phyloP scores from a whole-genome alignment of 208 protist species.

The Entamoeba moshkovskii region DNA sequence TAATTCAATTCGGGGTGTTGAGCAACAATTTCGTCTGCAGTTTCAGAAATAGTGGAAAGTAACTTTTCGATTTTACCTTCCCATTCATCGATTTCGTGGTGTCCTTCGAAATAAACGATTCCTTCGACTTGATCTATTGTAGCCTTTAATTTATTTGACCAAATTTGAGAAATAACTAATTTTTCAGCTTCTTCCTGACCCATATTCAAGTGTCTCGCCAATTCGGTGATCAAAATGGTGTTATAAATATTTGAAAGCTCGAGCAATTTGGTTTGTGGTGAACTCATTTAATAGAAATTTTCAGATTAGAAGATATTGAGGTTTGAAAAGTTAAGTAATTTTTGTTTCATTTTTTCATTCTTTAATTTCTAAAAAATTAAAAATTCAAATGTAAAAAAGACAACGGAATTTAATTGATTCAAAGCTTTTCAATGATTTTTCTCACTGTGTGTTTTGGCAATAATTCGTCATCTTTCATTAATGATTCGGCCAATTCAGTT shows the following conservation, averaged over 20 bases:
- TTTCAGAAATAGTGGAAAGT: not conserved
- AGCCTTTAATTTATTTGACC: not conserved
- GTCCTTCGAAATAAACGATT: not conserved
- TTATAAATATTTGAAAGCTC: not conserved
- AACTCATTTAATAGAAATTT: not conserved
- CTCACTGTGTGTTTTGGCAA: not conserved
- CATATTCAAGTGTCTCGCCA: not conserved
- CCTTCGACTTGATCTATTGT: not conserved
- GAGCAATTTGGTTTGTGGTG: not conserved
- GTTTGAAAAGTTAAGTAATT: no score
- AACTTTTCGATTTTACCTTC: not conserved
- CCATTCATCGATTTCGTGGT: not conserved
- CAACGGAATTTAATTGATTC: not conserved
- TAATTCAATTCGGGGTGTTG: not conserved
- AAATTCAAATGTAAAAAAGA: no score
- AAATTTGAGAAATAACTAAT: not conserved
- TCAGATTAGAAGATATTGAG: no score
- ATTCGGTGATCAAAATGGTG: not conserved
- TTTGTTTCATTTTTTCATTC: no score
- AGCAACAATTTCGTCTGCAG: not conserved
- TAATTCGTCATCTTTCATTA: not conserved
- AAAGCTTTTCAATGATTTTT: not conserved
- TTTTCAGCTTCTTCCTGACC: not conserved
- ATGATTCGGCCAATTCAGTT: not conserved
- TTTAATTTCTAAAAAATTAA: no score